Conservation (phyloP, 495 filamentous ascomycete genomes). For the Daldinia concentrica region DNA sequence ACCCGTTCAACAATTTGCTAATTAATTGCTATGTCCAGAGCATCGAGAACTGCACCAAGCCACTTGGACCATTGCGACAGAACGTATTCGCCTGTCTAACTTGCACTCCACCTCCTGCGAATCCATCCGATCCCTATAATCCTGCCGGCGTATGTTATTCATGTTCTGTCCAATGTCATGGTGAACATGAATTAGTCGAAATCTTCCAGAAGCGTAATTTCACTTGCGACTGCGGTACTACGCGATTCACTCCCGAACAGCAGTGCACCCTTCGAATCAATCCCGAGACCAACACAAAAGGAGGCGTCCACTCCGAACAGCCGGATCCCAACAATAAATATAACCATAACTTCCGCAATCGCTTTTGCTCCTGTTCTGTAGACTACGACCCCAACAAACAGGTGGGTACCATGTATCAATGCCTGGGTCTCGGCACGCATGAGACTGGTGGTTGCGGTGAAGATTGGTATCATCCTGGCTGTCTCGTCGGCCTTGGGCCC, state of each 20-base stretch:
- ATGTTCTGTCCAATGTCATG: constrained; percentile 95
- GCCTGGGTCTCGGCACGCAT: constrained; percentile 81
- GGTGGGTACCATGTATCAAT: constrained; percentile 99
- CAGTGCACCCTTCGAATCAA: constrained; percentile 84
- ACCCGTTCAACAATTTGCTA: constrained; percentile 11
- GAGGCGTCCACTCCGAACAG: constrained; percentile 76
- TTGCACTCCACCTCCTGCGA: constrained; percentile 81
- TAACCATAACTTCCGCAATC: constrained; percentile 92
- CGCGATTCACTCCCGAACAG: constrained; percentile 71
- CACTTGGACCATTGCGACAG: constrained; percentile 86
- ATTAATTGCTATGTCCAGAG: constrained; percentile 60
- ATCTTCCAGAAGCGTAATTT: constrained; percentile 96
- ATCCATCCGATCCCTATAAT: constrained; percentile 68
- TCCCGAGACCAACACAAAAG: constrained; percentile 74
- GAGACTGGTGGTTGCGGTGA: constrained; percentile 92
- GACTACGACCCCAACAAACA: constrained; percentile 86
- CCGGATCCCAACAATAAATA: constrained; percentile 81
- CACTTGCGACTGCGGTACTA: constrained; percentile 95
- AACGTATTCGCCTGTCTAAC: constrained; percentile 89
- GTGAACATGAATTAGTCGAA: constrained; percentile 93
- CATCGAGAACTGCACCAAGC: constrained; percentile 90
- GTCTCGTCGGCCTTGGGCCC: constrained; percentile 79
- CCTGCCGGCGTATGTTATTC: constrained; percentile 93
- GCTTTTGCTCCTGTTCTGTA: constrained; percentile 89
- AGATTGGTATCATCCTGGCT: constrained; percentile 99